Conservation (phyloP, 805 yeast species). For the Tetrapisispora iriomotensis region DNA sequence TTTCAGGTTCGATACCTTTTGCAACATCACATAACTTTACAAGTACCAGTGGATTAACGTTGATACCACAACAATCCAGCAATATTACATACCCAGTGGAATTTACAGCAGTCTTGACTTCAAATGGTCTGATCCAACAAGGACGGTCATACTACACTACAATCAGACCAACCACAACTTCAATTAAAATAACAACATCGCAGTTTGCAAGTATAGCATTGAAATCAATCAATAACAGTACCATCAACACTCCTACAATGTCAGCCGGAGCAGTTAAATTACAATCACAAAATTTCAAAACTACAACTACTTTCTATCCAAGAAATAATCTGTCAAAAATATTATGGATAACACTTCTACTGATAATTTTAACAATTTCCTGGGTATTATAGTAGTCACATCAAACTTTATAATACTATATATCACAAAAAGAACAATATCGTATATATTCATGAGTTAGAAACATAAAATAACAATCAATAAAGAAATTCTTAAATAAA, state of each 20-base stretch:
- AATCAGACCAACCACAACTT: slow-evolving; percentile 10
- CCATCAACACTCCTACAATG: not conserved
- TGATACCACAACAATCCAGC: not conserved
- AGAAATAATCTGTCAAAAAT: no score
- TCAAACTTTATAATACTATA: no score
- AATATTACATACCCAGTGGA: slow-evolving; percentile 16
- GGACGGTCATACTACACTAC: slow-evolving; percentile 27
- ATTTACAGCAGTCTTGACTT: slow-evolving; percentile 23
- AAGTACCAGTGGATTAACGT: slow-evolving; percentile 8
- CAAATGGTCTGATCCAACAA: slow-evolving; percentile 26
- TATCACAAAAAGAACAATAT: no score
- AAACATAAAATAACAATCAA: no score
- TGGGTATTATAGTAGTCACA: no score
- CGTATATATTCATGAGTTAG: no score
- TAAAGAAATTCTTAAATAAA: no score
- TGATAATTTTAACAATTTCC: no score
- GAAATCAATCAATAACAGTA: slow-evolving; percentile 3
- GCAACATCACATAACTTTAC: slow-evolving; percentile 32
- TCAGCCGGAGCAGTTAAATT: not conserved
- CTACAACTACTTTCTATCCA: not conserved
- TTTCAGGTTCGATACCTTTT: slow-evolving; percentile 41
- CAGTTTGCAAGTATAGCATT: slow-evolving; percentile 9
- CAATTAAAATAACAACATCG: slow-evolving; percentile 6
- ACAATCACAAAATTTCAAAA: not conserved
- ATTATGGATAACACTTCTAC: no score